These are phyloP conservation scores for Lanmaoa rubissima DNA, from an alignment of 768 basidiomycete species.

Conservation along the genomic window DNA sequence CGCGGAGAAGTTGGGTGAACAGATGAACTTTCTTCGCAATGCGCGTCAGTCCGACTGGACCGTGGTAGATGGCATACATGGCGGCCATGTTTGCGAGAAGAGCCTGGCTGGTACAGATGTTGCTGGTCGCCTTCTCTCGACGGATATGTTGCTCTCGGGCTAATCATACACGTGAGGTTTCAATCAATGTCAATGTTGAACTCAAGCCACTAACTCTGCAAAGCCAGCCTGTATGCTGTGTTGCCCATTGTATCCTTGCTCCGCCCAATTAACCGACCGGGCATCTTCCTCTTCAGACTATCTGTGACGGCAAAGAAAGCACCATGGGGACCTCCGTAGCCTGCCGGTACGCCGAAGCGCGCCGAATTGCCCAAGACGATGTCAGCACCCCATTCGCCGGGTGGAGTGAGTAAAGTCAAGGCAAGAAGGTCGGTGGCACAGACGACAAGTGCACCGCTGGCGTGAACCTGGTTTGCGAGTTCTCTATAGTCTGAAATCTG, in stretches of 20 bases:
- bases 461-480: conserved; percentile 69
- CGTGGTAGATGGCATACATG: conserved; percentile 98
- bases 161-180: conserved; percentile 31
- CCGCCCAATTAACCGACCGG: conserved; percentile 91
- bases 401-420: conserved; percentile 88
- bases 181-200: background rate
- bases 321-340: conserved; percentile 97
- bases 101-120: conserved; percentile 97
- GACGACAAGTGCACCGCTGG: conserved; percentile 73
- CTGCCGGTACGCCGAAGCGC: conserved; percentile 93
- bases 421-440: conserved; percentile 93
- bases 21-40: conserved; percentile 93
- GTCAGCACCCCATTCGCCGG: conserved; percentile 99
- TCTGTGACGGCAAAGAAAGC: conserved; percentile 97
- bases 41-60: conserved; percentile 76
- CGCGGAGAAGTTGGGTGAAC: conserved; percentile 74
- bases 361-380: conserved; percentile 94
- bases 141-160: conserved; percentile 97
- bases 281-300: conserved; percentile 94
- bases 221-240: conserved; percentile 85
- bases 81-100: conserved; percentile 99
- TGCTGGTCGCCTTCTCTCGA: conserved; percentile 96
- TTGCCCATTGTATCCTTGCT: conserved; percentile 84
- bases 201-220: conserved; percentile 72
- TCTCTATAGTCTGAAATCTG: conserved; percentile 68